Conservation (phyloP, 208 protist genomes). For the Acanthamoeba sp. region DNA sequence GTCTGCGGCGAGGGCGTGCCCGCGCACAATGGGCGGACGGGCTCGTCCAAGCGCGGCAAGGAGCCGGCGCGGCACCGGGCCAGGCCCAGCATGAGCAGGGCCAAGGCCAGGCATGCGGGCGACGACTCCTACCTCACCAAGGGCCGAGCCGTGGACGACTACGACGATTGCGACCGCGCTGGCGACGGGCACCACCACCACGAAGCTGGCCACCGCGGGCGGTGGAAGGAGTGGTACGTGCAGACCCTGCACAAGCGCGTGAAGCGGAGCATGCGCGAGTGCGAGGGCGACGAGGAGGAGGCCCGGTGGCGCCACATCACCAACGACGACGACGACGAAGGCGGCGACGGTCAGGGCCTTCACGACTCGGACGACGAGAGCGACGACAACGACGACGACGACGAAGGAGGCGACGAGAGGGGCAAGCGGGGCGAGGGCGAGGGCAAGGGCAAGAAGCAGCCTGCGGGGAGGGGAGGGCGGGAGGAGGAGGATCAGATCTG, state of each 20-base stretch:
- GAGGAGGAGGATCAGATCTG: background rate
- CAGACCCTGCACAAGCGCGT: slow-evolving; percentile 14
- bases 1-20: background rate
- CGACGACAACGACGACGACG: background rate
- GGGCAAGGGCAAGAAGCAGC: background rate
- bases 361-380: background rate
- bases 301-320: background rate
- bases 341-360: background rate
- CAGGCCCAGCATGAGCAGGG: background rate
- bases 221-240: slow-evolving; percentile 34
- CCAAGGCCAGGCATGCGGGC: background rate
- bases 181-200: background rate
- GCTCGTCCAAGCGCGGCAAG: background rate
- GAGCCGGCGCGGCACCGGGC: background rate
- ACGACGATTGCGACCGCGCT: background rate
- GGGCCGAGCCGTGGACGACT: background rate
- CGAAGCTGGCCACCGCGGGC: no score
- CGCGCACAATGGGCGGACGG: background rate
- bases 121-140: background rate
- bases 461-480: background rate
- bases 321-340: background rate
- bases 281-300: background rate
- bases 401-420: background rate
- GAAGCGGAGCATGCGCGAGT: slow-evolving; percentile 40
- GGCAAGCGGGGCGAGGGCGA: background rate